phyloP scores from a whole-genome alignment of 169 alveolate species.

The Eimeria acervulina region DNA sequence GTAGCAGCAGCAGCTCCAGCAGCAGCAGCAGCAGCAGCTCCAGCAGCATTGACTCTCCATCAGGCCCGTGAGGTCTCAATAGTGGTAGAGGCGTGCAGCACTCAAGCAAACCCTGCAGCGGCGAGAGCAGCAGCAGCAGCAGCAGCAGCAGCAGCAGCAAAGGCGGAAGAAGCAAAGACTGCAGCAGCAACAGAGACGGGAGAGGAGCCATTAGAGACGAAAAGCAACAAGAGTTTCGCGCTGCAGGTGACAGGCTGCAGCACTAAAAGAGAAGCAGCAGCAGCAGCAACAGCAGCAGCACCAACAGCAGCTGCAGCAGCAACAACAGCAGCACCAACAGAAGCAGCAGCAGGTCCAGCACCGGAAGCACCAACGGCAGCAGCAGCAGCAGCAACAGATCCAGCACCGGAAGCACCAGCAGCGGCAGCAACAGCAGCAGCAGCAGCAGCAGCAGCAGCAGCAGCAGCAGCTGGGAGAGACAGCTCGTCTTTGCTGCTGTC shows the following conservation, averaged over 20 bases:
- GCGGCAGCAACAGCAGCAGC: too few relatives aligned
- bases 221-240: background rate
- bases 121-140: slow-evolving; percentile 40
- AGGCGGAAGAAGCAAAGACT: background rate
- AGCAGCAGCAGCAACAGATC: too few relatives aligned
- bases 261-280: too few relatives aligned
- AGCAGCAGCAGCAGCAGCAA: background rate
- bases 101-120: background rate
- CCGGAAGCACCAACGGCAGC: too few relatives aligned
- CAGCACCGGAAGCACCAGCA: too few relatives aligned
- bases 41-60: background rate
- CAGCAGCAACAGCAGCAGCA: too few relatives aligned
- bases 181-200: background rate
- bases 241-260: slow-evolving; percentile 7
- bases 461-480: slow-evolving; percentile 3
- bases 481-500: background rate
- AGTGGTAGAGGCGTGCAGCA: background rate
- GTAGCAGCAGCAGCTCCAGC: too few relatives aligned
- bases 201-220: background rate
- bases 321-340: too few relatives aligned
- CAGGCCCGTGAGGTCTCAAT: background rate
- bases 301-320: too few relatives aligned
- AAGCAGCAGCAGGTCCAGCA: background rate
- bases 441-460: background rate
- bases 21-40: background rate